A percentile compares a stretch with the other conserved stretches of the same genome.
phyloP scores from a whole-genome alignment of 2,329 filamentous ascomycete genomes.

The Fusarium dimerum region DNA sequence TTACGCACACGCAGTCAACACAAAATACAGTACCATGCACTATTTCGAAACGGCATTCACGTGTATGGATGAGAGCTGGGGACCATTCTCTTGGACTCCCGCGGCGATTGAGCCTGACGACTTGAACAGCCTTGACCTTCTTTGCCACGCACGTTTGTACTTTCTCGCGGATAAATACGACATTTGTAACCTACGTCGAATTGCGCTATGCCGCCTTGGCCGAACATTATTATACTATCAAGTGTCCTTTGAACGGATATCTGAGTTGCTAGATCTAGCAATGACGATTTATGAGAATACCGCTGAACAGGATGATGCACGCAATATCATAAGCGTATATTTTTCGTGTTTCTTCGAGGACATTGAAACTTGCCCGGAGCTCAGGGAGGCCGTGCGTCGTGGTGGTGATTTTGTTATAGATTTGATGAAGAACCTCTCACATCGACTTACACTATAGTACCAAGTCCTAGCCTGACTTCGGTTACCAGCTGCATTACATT shows the following conservation, averaged over 20 bases:
- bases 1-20: background rate
- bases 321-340: slow-evolving; percentile 19
- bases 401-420: slow-evolving; percentile 22
- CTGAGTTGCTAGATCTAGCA: slow-evolving; percentile 19
- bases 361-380: slow-evolving; percentile 11
- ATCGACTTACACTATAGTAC: background rate
- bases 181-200: slow-evolving; percentile 14
- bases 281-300: slow-evolving; percentile 25
- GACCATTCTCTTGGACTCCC: background rate
- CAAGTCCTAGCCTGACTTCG: background rate
- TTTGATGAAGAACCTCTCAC: slow-evolving; percentile 15
- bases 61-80: background rate
- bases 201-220: slow-evolving; percentile 23
- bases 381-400: slow-evolving; percentile 11
- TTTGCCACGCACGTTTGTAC: slow-evolving; percentile 25
- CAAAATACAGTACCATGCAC: slow-evolving; percentile 17
- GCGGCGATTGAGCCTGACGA: background rate
- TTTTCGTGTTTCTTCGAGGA: slow-evolving; percentile 24
- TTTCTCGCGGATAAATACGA: slow-evolving; percentile 29
- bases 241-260: slow-evolving; percentile 13
- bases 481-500: background rate
- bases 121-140: slow-evolving; percentile 19
- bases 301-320: slow-evolving; percentile 18
- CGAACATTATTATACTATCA: slow-evolving; percentile 11
- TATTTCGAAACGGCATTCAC: slow-evolving; percentile 1